Evolutionary conservation across 148 eudicot genomes (phyloP), one percentile per base, ranked within the genome.

Genomic region (Camellia sinensis): DNA sequence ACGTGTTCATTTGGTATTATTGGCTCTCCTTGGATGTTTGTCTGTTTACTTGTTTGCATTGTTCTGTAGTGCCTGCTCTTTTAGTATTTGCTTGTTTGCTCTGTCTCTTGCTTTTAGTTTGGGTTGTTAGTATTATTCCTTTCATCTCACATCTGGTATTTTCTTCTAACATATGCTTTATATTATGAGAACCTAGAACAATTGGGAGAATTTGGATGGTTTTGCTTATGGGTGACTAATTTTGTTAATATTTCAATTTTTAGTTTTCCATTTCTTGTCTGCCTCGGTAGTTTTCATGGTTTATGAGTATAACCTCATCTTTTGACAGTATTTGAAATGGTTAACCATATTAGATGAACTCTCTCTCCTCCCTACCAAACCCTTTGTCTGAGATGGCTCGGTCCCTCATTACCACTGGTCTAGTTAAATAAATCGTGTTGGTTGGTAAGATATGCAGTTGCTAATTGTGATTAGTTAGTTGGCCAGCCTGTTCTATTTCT

Each of bases 151-250:
- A 17, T 1, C 13, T 67, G 45, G 71, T 19, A 62, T 62, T 62
- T 57, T 57, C 61, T 10, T 14, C 61, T 57, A 9, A 57, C 61
- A 10, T 57, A 15, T 57, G n/a, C 15, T 67, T 1, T 41, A 1
- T 1, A 29, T 29, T 29, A 29, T 67, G 41, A 37, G 71, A 67
- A 67, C 71, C 46, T 62, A 67, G 44, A 67, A 41, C 71, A 11
- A 14, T 67, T 67, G 71, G 71, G 46, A 67, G 11, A 67, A 37
- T 40, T 40, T 57, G n/a, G 15, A 22, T 64, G 45, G 12, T 41
- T 67, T 14, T 67, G 17, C 71, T 67, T 37, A 40, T 67, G 71
- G 71, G 13, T 67, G 71, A 40, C 44, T 67, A 40, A 67, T 67
- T 67, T 67, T 37, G 71, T 37, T 41, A 40, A 40, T 41, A 41